Base-by-base conservation (phyloP, 2,329 filamentous ascomycete species). In the Septoria linicola region DNA sequence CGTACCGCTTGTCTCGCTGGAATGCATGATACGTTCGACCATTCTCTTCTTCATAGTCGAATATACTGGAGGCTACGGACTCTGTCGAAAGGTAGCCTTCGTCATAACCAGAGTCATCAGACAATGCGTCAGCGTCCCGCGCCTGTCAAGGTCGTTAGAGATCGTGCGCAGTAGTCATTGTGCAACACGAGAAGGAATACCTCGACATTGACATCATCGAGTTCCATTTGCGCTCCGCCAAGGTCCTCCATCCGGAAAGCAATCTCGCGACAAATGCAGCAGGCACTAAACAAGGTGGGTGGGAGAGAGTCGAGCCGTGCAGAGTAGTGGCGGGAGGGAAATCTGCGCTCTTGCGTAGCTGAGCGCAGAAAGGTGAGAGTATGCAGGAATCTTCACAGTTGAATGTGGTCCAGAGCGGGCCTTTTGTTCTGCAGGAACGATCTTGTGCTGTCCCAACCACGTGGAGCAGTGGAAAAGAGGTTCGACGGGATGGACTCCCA, bases 61-160 rank as follows among this genome's bases (percentile, higher is more conserved):
- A 60, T n/a, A 60, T 60, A 73, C 5, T 73, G 70, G 14, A 72
- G 56, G 54, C 51, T 19, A 59, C 42, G 5, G 53, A 57, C 19
- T 51, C 55, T 10, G 53, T 72, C 19, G 58, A 60, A 2, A 58
- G 69, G 23, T 54, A 51, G 25, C 54, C 57, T 25, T 57, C 57
- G 27, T 55, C 51, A 40, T 59, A 59, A 20, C 57, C 57, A 4
- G 57, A 59, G 32, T 59, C 57, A 37, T 54, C 54, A 23, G 49
- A 52, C 30, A 54, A 43, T 7, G 45, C 20, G 39, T 55, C 52
- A 34, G 52, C 42, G 21, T 58, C 54, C 35, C 52, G 51, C 19
- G 52, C 52, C 37, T 44, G n/a, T 44, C 20, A 8, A 35, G 14
- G 4, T 16, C 32, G 19, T 44, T n/a, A 44, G 30, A 34, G 17